Base-by-base conservation (phyloP, 2,329 filamentous ascomycete species). In the Colletotrichum musicola region DNA sequence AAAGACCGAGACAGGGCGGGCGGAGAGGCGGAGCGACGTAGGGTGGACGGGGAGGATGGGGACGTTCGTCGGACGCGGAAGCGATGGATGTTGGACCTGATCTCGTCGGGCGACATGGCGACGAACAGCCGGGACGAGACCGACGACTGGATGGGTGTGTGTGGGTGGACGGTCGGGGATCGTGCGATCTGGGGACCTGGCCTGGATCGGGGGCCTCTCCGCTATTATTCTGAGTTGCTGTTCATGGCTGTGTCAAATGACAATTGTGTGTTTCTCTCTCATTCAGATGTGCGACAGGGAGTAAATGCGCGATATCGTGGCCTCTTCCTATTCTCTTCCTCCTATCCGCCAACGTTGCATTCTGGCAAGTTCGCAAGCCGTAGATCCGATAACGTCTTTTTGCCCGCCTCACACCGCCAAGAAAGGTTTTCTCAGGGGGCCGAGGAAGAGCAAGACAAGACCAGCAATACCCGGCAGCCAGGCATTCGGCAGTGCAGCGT, bases 11-110 rank as follows among this genome's bases (percentile, higher is more conserved):
- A 62, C 35, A 69, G 40, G 4, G 55, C 38, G 35, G 61, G 62
- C 54, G 71, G 72, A 42, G 72, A 73, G 46, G 70, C 70, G 22
- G 73, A 74, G 56, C 71, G 72, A n/a, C 72, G 70, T 51, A 63
- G 59, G 51, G 68, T 54, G 50, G 71, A 47, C 35, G 69, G 46
- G n/a, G 62, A 53, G 20, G 55, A 62, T 54, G 64, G 66, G 71
- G 72, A 71, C 20, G 69, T 59, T 49, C 71, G 74, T 49, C 73
- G 72, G 60, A 76, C 65, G 54, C 75, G 75, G 63, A 75, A 75
- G 58, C 75, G 74, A 60, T 75, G 72, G 44, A 74, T 71, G 35
- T 71, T 75, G 49, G 74, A 64, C 60, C 69, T 72, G 69, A 72
- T 72, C 20, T 69, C 64, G 27, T 71, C 69, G 50, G 67, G 58